These are phyloP conservation scores for Periconia digitata DNA, from an alignment of 2,329 filamentous ascomycete genomes.

Conservation along the genomic window DNA sequence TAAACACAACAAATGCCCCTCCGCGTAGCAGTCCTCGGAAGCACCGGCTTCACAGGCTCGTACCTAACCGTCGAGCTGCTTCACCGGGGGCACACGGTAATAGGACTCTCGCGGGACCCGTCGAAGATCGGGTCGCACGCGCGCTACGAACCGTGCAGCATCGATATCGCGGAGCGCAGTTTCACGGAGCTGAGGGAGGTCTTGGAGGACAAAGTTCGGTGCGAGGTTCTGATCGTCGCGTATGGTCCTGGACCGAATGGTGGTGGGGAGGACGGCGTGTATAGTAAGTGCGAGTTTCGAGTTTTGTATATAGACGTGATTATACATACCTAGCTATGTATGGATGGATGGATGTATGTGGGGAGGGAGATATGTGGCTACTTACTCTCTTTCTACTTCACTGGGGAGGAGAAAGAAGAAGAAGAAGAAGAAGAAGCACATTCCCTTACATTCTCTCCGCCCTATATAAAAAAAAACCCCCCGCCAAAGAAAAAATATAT, in stretches of 20 bases:
- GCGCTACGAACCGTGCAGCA: slow-evolving; percentile 26
- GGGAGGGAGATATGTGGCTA: too few relatives aligned
- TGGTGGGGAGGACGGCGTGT: slow-evolving; percentile 24
- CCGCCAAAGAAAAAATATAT: too few relatives aligned
- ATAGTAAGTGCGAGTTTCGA: slow-evolving; percentile 24
- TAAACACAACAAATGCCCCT: slow-evolving; percentile 8
- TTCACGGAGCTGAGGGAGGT: slow-evolving; percentile 27
- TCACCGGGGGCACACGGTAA: slow-evolving; percentile 35
- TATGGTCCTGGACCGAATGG: slow-evolving; percentile 38
- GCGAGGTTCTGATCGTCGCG: slow-evolving; percentile 36
- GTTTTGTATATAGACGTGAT: neutral
- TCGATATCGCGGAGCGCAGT: slow-evolving; percentile 28
- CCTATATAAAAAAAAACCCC: too few relatives aligned
- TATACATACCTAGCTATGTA: too few relatives aligned
- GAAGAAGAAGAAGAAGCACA: too few relatives aligned
- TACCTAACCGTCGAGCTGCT: slow-evolving; percentile 37
- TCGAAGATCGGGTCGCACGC: slow-evolving; percentile 33
- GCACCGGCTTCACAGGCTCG: slow-evolving; percentile 39
- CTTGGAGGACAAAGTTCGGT: slow-evolving; percentile 20
- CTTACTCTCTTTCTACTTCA: too few relatives aligned
- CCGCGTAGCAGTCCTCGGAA: slow-evolving; percentile 34
- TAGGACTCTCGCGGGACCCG: slow-evolving; percentile 38
- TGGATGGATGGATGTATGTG: too few relatives aligned
- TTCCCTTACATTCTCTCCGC: too few relatives aligned
- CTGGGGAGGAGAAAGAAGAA: too few relatives aligned